Evolutionary conservation across 1,284 basidiomycete species (phyloP).

Genomic region (Cryptococcus sp.): DNA sequence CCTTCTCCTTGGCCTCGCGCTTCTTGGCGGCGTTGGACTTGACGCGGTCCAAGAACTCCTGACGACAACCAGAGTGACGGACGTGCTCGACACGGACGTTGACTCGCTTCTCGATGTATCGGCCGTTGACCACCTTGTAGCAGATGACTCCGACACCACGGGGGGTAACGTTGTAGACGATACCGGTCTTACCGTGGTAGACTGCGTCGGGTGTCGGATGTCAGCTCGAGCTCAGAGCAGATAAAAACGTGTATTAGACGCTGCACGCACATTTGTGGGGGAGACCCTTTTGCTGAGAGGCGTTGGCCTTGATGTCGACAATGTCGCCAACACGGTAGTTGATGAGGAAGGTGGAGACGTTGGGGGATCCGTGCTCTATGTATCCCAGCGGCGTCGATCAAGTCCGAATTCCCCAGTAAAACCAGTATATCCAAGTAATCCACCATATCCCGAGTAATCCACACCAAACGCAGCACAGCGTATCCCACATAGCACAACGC

Average conservation of each 20-base stretch:
- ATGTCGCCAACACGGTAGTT: slow-evolving; percentile 96
- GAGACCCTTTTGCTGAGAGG: slow-evolving; percentile 99
- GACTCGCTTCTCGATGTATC: slow-evolving; percentile 99
- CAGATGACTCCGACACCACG: slow-evolving; percentile 94
- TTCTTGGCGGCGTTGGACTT: slow-evolving; percentile 88
- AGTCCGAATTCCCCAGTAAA: slow-evolving; percentile 6
- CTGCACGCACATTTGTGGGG: slow-evolving; percentile 78
- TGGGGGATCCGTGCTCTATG: slow-evolving; percentile 85
- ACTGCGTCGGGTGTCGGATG: slow-evolving; percentile 23
- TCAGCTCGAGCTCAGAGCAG: neutral
- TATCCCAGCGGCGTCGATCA: slow-evolving; percentile 3
- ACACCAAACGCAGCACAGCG: neutral
- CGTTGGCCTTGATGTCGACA: slow-evolving; percentile 99
- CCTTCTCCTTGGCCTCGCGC: slow-evolving; percentile 81
- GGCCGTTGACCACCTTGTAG: slow-evolving; percentile 98
- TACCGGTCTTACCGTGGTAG: slow-evolving; percentile 72
- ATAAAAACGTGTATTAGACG: neutral
- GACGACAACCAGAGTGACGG: slow-evolving; percentile 96
- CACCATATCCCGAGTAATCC: neutral
- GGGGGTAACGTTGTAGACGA: slow-evolving; percentile 97
- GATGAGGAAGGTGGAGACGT: slow-evolving; percentile 89
- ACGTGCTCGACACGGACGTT: slow-evolving; percentile 99
- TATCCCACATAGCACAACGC: neutral
- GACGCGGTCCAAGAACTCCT: slow-evolving; percentile 97
- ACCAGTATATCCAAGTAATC: slow-evolving; percentile 5